Percentiles rank a stretch among this genome's conserved stretches.
These are phyloP conservation scores for Aspergillus brasiliensis DNA, from an alignment of 2,329 filamentous ascomycete genomes.

Conservation along the genomic window DNA sequence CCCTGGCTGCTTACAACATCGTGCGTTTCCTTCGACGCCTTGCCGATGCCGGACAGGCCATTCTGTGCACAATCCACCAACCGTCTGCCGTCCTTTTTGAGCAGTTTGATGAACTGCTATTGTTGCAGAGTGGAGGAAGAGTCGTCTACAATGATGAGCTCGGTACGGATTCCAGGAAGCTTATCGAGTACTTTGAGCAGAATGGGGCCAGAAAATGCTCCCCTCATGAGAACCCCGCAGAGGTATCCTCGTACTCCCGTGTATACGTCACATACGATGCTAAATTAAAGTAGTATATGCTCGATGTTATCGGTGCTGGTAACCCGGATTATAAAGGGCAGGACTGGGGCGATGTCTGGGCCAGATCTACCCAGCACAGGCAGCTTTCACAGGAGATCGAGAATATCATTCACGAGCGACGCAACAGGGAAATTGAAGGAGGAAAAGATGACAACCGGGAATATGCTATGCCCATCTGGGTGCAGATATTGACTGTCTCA, in stretches of 20 bases:
- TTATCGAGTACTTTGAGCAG: constrained; percentile 70
- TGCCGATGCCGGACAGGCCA: constrained; percentile 77
- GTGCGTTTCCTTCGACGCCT: constrained; percentile 64
- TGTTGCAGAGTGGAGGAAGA: constrained; percentile 75
- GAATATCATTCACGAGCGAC: constrained; percentile 53
- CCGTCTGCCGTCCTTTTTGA: constrained; percentile 85
- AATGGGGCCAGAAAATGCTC: constrained; percentile 65
- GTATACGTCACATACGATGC: not conserved
- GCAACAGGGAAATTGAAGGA: constrained; percentile 39
- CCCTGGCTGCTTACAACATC: constrained; percentile 68
- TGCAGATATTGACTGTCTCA: constrained; percentile 58
- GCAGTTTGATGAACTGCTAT: constrained; percentile 79
- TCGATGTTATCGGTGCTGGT: constrained; percentile 69
- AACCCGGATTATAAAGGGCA: constrained; percentile 62
- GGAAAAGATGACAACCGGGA: constrained; percentile 57
- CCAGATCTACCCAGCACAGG: constrained; percentile 53
- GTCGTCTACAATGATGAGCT: constrained; percentile 88
- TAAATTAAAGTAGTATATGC: constrained; percentile 68
- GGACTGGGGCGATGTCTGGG: constrained; percentile 67
- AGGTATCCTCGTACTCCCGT: constrained; percentile 37
- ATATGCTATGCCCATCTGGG: constrained; percentile 62
- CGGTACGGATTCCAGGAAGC: constrained; percentile 69
- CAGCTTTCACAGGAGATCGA: constrained; percentile 55
- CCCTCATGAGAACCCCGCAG: constrained; percentile 69
- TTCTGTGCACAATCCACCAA: constrained; percentile 89